phyloP scores from a whole-genome alignment of 2,329 filamentous ascomycete species.

The Trichoderma sp. region DNA sequence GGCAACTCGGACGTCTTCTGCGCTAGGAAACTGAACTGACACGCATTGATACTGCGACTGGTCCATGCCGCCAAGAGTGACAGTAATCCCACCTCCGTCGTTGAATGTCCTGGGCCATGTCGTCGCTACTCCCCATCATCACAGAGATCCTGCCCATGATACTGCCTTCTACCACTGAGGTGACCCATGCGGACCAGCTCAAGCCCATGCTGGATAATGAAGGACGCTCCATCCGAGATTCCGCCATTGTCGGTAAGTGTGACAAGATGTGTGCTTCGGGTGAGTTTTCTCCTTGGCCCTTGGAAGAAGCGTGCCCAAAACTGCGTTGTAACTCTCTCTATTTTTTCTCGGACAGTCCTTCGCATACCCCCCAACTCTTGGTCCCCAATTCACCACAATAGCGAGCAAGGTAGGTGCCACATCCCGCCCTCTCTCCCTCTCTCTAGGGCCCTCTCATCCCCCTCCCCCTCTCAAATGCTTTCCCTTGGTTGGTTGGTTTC shows the following conservation, averaged over 20 bases:
- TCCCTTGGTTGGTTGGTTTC: not conserved
- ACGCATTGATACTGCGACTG: not conserved
- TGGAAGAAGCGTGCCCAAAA: conserved; percentile 5
- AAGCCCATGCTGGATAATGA: conserved; percentile 34
- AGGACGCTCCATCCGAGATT: conserved; percentile 36
- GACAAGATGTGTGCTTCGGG: conserved; percentile 66
- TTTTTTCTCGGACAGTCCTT: conserved; percentile 45
- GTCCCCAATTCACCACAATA: conserved; percentile 66
- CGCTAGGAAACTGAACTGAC: not conserved
- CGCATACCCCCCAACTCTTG: conserved; percentile 60
- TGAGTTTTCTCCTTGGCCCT: conserved; percentile 35
- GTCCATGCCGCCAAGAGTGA: conserved; percentile 12
- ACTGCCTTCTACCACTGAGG: conserved; percentile 54
- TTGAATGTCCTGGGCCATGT: conserved; percentile 37
- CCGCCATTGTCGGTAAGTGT: conserved; percentile 62
- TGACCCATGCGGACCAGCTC: conserved; percentile 50
- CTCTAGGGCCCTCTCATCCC: not conserved
- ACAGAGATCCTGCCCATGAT: conserved; percentile 60
- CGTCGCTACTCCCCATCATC: conserved; percentile 53
- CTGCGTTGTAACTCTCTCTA: conserved; percentile 11
- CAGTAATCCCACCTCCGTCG: not conserved
- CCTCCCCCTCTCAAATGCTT: not conserved
- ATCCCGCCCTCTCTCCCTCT: not conserved
- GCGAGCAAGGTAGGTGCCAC: conserved; percentile 55
- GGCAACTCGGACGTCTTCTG: not conserved